A percentile compares a stretch with the other conserved stretches of the same genome.
phyloP scores from a whole-genome alignment of 495 filamentous ascomycete genomes.

The Penicillium daleae region DNA sequence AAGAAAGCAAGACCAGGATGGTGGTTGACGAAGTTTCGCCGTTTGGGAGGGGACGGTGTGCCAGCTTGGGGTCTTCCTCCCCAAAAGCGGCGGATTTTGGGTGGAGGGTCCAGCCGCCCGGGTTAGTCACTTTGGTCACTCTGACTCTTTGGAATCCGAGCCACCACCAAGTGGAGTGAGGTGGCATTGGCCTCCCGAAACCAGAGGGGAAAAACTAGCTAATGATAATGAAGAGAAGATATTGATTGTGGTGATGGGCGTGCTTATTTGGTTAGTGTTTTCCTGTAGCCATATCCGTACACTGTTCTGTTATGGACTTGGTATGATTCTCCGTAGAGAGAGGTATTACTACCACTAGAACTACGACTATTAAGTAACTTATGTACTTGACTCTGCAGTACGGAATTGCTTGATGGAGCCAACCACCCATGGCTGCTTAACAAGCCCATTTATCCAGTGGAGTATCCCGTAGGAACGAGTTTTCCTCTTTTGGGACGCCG shows the following conservation, averaged over 20 bases:
- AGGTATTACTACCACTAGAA: too few species aligned
- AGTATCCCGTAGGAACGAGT: not conserved
- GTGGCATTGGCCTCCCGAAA: conserved; percentile 17
- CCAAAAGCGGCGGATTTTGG: conserved; percentile 4
- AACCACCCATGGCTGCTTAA: not conserved
- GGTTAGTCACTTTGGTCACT: not conserved
- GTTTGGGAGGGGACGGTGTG: not conserved
- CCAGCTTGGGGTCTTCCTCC: not conserved
- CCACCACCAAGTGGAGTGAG: conserved; percentile 18
- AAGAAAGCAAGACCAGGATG: conserved; percentile 2
- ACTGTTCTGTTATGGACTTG: not conserved
- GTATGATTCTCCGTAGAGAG: too few species aligned
- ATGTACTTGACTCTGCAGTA: not conserved
- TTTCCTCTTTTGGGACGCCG: not conserved
- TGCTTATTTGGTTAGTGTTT: not conserved
- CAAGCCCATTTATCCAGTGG: not conserved
- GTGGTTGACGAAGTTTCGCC: not conserved
- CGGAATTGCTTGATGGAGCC: not conserved
- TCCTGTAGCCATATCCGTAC: not conserved
- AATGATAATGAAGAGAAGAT: not conserved
- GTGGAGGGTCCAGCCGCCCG: conserved; percentile 1
- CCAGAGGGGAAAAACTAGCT: not conserved
- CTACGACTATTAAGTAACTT: too few species aligned
- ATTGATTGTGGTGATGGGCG: too few species aligned
- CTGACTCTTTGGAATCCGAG: not conserved